Base-by-base conservation (phyloP, 345 rosid genomes). In the Angophora floribunda region DNA sequence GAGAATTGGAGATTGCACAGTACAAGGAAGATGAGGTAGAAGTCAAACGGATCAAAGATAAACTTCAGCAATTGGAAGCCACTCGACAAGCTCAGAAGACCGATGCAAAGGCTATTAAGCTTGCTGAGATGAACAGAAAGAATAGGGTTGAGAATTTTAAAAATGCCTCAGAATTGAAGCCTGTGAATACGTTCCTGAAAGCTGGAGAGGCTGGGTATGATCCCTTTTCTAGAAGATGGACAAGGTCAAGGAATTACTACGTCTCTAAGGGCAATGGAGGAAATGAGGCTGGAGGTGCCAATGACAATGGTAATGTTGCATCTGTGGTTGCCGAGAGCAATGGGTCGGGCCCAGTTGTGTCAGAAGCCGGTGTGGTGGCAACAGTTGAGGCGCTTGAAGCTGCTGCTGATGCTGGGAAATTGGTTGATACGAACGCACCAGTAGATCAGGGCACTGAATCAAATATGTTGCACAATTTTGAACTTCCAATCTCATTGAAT, bases 181-280 rank as follows among this genome's bases (percentile, higher is more conserved):
- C 95, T 1, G 70, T 90, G 13, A 91, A 93, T 55, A 93, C 96
- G 19, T 88, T 88, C 89, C 94, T 96, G 87, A 98, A 98, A 90
- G 99, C 97, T 21, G 99, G 99, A 86, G 99, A 98, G 92, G 99
- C 96, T 51, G 99, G 99, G 49, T 98, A 97, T 87, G 99, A 98
- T 91, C 99, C 99, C 55, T 98, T 97, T 93, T 98, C 99, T 49
- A 96, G 99, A 89, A 94, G 99, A 92, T 97, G 99, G 99, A 97
- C 99, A 12, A 94, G 98, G 90, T 98, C 99, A 82, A 95, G 94
- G 78, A 98, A 97, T 91, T 98, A 97, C 92, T 98, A 94, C 86
- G 94, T 92, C n/a, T 94, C 95, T 21, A 93, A 93, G 86, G 89
- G 91, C 41, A 92, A 67, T 36, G 90, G 47, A 78, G 95, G 67